Conservation (phyloP, 176 grass and related monocot species). For the Cenchrus fungigraminus region DNA sequence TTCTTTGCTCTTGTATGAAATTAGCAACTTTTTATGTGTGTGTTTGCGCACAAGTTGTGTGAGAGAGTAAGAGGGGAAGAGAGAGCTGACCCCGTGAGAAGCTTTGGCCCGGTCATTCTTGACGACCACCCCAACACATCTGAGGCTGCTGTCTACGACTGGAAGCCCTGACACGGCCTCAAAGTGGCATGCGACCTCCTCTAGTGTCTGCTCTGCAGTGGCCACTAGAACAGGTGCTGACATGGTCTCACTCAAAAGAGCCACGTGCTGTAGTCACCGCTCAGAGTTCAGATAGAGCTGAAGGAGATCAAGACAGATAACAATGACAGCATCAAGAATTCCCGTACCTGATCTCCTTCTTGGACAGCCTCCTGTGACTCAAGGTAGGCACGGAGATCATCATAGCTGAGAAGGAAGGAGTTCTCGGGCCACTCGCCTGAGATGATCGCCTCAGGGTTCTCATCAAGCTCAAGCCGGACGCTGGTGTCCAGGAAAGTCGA, state of each 20-base stretch:
- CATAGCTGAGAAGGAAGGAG: constrained; percentile 76
- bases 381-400: constrained; percentile 69
- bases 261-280: constrained; percentile 25
- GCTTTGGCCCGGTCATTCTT: constrained; percentile 69
- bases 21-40: neutral
- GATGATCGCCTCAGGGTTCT: constrained; percentile 91
- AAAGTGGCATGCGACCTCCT: constrained; percentile 75
- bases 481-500: constrained; percentile 54
- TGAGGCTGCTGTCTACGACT: constrained; percentile 66
- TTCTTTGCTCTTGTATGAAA: neutral
- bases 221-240: constrained; percentile 58
- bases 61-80: neutral
- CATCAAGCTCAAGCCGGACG: constrained; percentile 70
- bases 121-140: constrained; percentile 74
- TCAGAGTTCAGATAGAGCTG: constrained; percentile 16
- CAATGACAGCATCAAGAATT: neutral
- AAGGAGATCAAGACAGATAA: constrained; percentile 13
- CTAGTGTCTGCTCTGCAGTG: constrained; percentile 62
- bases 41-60: neutral
- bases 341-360: constrained; percentile 47
- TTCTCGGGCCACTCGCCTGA: constrained; percentile 87
- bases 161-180: constrained; percentile 65
- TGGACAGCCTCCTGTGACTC: constrained; percentile 47
- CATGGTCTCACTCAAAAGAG: constrained; percentile 62
- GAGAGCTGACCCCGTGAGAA: constrained; percentile 62